Percentiles rank a stretch among this genome's conserved stretches.
Conservation (phyloP, 495 filamentous ascomycete genomes). For the Penicillium macrosclerotiorum region DNA sequence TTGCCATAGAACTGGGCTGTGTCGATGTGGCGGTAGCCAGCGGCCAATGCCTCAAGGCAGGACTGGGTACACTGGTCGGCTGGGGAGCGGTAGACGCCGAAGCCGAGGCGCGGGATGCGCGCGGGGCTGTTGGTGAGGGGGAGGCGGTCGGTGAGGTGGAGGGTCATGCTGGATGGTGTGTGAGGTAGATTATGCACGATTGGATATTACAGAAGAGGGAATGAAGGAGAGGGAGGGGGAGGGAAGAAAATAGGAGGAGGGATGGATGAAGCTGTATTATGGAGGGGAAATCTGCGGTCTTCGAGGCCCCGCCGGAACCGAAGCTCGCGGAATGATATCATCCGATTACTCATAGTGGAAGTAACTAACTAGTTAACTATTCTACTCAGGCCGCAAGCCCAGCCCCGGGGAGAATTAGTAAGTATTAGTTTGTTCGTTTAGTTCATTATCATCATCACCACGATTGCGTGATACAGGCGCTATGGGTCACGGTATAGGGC, state of each 20-base stretch:
- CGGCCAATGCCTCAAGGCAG: constrained; percentile 57
- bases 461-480: too few species aligned
- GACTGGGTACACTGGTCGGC: constrained; percentile 51
- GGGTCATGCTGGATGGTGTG: constrained; percentile 30
- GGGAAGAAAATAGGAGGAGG: too few species aligned
- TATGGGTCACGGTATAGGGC: too few species aligned
- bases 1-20: constrained; percentile 71
- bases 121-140: constrained; percentile 53
- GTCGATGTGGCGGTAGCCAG: constrained; percentile 72
- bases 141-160: constrained; percentile 49
- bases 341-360: constrained; percentile 8
- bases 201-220: not conserved
- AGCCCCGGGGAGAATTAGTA: too few species aligned
- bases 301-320: too few species aligned
- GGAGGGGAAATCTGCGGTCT: too few species aligned
- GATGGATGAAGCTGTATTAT: too few species aligned
- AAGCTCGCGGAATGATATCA: constrained; percentile 26
- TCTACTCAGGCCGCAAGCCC: too few species aligned
- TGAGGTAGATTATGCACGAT: constrained; percentile 15
- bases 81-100: constrained; percentile 67
- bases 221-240: constrained; percentile 1
- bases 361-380: too few species aligned
- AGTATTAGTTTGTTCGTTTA: too few species aligned
- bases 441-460: too few species aligned
- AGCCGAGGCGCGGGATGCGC: constrained; percentile 67